Conservation (phyloP, 495 filamentous ascomycete species). For the Daldinia caldariorum region DNA sequence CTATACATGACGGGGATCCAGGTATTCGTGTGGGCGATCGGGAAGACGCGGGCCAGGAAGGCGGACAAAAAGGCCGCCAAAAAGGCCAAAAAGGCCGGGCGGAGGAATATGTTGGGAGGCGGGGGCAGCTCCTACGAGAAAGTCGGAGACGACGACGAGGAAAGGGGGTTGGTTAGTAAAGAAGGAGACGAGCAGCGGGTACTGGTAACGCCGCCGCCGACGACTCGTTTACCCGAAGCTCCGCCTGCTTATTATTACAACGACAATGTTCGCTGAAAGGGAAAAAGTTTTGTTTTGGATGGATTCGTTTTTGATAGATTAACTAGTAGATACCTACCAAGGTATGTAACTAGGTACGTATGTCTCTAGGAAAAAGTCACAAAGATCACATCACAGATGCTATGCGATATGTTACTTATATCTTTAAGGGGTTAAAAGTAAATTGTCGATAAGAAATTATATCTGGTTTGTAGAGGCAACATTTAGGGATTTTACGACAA, state of each 20-base stretch:
- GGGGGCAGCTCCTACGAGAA: constrained; percentile 32
- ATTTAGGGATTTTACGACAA: constrained; percentile 45
- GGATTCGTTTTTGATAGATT: background rate
- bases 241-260: background rate
- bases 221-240: background rate
- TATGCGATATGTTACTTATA: background rate
- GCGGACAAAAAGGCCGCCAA: too few relatives aligned
- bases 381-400: background rate
- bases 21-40: constrained; percentile 15
- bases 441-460: constrained; percentile 10
- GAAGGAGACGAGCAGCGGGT: background rate
- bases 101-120: constrained; percentile 17
- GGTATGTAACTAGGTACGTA: too few relatives aligned
- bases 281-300: background rate
- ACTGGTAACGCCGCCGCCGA: background rate
- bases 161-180: constrained; percentile 7
- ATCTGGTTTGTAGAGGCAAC: constrained; percentile 16
- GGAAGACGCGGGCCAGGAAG: constrained; percentile 27
- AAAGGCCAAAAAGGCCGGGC: too few relatives aligned
- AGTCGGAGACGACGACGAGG: constrained; percentile 20
- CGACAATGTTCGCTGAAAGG: background rate
- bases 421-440: background rate
- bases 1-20: constrained; percentile 26
- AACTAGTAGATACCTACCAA: background rate
- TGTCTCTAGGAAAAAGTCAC: background rate